Evolutionary conservation across 768 basidiomycete genomes (phyloP), one percentile per base, ranked within the genome.

Genomic region (Hypholoma fasciculare): DNA sequence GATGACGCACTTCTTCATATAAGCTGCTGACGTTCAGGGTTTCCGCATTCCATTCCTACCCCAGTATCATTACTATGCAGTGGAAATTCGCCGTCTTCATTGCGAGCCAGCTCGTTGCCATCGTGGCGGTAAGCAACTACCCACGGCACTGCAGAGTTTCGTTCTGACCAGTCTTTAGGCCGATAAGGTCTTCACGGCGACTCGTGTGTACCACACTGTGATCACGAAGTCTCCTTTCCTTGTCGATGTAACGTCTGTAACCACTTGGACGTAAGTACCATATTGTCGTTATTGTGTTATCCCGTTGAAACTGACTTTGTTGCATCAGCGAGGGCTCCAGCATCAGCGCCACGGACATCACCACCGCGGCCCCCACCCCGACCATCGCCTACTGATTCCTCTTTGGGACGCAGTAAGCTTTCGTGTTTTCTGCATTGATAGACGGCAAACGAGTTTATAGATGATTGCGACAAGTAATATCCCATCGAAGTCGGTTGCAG

Each of bases 191-290:
- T 61, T 71, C 27, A 72, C 70, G 1, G 71, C 65, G 9, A 57
- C 63, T 19, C 59, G 57, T 19, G 61, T 72, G 8, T 71, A 62
- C 42, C 62, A 71, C 44, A 68, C 64, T 1, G 52, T 72, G 14
- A 58, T 73, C 30, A 42, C 66, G 27, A 54, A 67, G 19, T 57
- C 70, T 2, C 73, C 73, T 2, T 74, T 59, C 58, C 56, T 74
- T 43, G 62, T 71, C 14, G 64, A 68, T 19, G 54, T 39, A n/a
- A 73, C 73, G 2, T 63, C 63, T n/a, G 67, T 67, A 17, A 26
- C 69, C 17, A 56, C 60, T 20, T 74, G 73, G 73, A 74, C 72
- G 72, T 73, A 58, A 63, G 73, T 67, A 26, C 4, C 38, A 11
- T 26, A 8, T 5, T 19, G 13, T 49, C 30, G 16, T 14, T 47